Conservation (phyloP, 306 rosid genomes). For the Oemleria cerasiformis region DNA sequence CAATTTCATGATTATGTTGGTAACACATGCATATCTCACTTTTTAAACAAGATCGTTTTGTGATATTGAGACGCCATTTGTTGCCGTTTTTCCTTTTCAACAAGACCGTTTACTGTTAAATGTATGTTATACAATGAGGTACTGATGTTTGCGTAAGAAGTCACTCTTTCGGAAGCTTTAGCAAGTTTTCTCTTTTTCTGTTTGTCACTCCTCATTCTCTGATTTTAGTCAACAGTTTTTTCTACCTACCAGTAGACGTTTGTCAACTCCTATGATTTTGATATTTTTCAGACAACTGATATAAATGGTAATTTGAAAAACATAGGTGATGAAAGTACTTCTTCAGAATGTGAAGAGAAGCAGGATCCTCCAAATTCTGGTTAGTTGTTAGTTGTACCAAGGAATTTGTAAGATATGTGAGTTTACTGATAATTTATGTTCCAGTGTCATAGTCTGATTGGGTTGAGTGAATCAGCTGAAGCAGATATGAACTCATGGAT, state of each 20-base stretch:
- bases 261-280: not conserved
- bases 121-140: too few relatives aligned
- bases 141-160: not conserved
- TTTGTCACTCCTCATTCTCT: not conserved
- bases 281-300: not conserved
- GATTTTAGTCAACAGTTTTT: not conserved
- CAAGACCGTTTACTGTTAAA: too few relatives aligned
- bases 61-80: too few relatives aligned
- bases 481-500: not conserved
- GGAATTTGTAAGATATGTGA: too few relatives aligned
- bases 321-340: slow-evolving; percentile 61
- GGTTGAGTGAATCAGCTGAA: not conserved
- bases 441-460: not conserved
- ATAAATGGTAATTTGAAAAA: slow-evolving; percentile 11
- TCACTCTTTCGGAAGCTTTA: not conserved
- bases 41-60: too few relatives aligned
- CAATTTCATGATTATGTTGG: too few relatives aligned
- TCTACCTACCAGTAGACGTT: not conserved
- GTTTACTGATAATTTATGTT: not conserved
- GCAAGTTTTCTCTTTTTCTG: not conserved
- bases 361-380: slow-evolving; percentile 45
- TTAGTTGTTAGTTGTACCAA: slow-evolving; percentile 27
- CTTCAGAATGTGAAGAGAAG: slow-evolving; percentile 48
- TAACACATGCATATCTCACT: too few relatives aligned
- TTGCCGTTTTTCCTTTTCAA: too few relatives aligned